phyloP scores from a whole-genome alignment of 2,329 filamentous ascomycete species.

The Chaetomium olivaceum region DNA sequence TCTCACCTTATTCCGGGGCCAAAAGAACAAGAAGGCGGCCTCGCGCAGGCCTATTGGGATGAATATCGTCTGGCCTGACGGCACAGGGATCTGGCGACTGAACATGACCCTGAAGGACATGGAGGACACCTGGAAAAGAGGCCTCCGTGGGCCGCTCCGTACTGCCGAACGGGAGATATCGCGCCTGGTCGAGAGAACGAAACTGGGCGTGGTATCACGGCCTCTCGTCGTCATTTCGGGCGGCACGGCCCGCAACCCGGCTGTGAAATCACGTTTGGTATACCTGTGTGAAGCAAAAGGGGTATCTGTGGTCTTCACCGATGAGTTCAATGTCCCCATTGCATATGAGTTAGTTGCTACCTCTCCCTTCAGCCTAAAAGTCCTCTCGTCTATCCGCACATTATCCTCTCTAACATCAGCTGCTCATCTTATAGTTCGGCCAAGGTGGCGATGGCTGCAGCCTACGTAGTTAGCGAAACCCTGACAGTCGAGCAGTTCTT shows the following conservation, averaged over 20 bases:
- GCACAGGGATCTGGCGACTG: not conserved
- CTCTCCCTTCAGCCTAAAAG: not conserved
- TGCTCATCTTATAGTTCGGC: not conserved
- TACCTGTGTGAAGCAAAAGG: not conserved
- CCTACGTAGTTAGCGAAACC: not conserved
- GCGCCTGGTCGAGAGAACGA: not conserved
- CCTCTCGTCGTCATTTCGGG: not conserved
- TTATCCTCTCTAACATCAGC: not conserved
- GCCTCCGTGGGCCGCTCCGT: not conserved
- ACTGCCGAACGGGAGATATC: not conserved
- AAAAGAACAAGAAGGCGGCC: not conserved
- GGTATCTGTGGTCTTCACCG: not conserved
- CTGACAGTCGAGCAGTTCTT: not conserved
- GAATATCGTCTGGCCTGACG: not conserved
- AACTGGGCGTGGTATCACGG: not conserved
- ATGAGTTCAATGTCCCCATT: not conserved
- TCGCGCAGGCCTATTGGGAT: not conserved
- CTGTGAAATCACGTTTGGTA: not conserved
- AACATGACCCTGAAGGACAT: not conserved
- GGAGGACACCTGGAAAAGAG: not conserved
- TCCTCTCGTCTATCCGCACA: not conserved
- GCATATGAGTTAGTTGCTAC: not conserved
- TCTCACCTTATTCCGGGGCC: not conserved
- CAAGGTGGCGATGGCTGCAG: not conserved
- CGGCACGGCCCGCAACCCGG: constrained; percentile 1